Evolutionary conservation across 2,329 filamentous ascomycete species (phyloP), one percentile per base, ranked within the genome.

Genomic region (Sporothrix mexicana): DNA sequence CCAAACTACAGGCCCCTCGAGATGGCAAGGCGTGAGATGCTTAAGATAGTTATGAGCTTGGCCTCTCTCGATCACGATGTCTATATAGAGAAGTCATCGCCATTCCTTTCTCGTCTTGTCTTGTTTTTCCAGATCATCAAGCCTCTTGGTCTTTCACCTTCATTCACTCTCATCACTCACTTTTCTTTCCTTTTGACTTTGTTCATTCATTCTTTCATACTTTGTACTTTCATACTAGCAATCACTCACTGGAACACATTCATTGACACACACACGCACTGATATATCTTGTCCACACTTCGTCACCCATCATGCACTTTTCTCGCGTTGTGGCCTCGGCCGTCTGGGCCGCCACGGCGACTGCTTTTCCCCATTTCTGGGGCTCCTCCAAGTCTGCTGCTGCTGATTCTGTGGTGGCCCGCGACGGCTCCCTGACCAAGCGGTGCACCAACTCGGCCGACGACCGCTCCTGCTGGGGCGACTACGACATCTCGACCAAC

Each of bases 401-500:
- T 1, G 49, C 25, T 30, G 30, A 36, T 7, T 3, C 2, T 13
- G 1, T 51, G 6, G 68, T 36, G 23, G 61, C 41, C 15, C 15
- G 59, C 10, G 10, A 49, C 20, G 69, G 1, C 53, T 53, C 53
- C 41, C 61, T 45, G 45, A 55, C 66, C 41, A 45, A 62, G 25
- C 57, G 57, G 7, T 62, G 57, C 30, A 62, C 57, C 30, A 62
- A 62, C 57, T 43, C 30, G 9, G 73, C 74, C 17, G 59, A 70
- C 53, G 53, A 41, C 41, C 71, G 73, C 9, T 57, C 57, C 12
- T 76, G 75, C 72, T 75, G 75, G 74, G 74, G 73, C 23, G 70
- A 73, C 70, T 75, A 73, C n/a, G 70, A 74, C 71, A 73, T 75
- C 53, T 69, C 72, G 13, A 76, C 75, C 51, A 75, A 76, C 75